These are phyloP conservation scores for Chaetomiaceae sp. DNA, from an alignment of 2,329 filamentous ascomycete genomes.

Conservation along the genomic window DNA sequence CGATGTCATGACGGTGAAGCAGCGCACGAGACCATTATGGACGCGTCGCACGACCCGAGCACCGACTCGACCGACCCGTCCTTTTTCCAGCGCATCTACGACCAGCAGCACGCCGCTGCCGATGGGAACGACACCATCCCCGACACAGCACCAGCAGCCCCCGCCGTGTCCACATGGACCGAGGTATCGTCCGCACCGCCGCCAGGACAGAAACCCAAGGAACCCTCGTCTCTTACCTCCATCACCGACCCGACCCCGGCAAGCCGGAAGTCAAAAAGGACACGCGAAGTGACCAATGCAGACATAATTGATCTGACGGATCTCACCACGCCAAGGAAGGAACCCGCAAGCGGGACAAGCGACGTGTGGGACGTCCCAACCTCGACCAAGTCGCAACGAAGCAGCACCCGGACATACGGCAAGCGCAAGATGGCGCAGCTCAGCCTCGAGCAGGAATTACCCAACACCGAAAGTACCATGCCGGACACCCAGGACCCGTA, in stretches of 20 bases:
- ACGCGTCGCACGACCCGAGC: conserved; percentile 12
- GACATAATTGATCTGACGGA: conserved; percentile 31
- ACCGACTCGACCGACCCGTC: conserved; percentile 43
- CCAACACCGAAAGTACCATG: not conserved
- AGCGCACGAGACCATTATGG: not conserved
- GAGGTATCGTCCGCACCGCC: conserved; percentile 8
- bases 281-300: conserved; percentile 5
- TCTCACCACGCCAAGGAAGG: conserved; percentile 31
- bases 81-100: conserved; percentile 45
- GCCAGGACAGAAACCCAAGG: conserved; percentile 7
- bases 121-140: conserved; percentile 1
- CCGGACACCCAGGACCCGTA: conserved; percentile 22
- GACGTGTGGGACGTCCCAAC: conserved; percentile 45
- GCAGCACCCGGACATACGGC: conserved; percentile 12
- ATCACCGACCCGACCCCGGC: conserved; percentile 29
- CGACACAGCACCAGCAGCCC: not conserved
- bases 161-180: conserved; percentile 2
- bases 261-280: conserved; percentile 18
- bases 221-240: conserved; percentile 18
- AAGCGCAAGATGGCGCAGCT: conserved; percentile 16
- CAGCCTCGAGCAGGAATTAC: conserved; percentile 1
- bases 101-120: conserved; percentile 40
- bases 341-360: conserved; percentile 16
- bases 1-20: not conserved
- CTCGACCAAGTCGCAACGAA: conserved; percentile 6